These are phyloP conservation scores for Bipolaris oryzae DNA, from an alignment of 2,329 filamentous ascomycete genomes.

Conservation along the genomic window DNA sequence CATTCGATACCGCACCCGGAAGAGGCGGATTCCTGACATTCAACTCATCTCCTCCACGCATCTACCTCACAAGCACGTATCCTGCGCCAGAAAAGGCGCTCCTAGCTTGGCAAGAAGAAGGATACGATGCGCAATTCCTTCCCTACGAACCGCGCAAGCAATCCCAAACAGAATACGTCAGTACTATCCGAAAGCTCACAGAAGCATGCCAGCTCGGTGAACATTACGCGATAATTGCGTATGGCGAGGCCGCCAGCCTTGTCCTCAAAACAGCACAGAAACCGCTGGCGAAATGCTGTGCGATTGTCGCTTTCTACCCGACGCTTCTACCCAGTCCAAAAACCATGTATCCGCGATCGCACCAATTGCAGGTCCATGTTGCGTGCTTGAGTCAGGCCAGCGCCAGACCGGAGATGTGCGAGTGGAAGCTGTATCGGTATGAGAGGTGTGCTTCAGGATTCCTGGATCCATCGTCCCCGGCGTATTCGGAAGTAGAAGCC, in stretches of 20 bases:
- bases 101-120: conserved; percentile 51
- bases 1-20: conserved; percentile 28
- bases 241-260: conserved; percentile 49
- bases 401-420: conserved; percentile 40
- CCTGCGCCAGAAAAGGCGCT: conserved; percentile 48
- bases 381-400: conserved; percentile 45
- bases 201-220: conserved; percentile 49
- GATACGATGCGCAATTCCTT: conserved; percentile 51
- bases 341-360: conserved; percentile 46
- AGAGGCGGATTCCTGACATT: conserved; percentile 45
- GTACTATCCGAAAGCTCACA: conserved; percentile 44
- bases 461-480: conserved; percentile 49
- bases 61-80: conserved; percentile 50
- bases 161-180: conserved; percentile 38
- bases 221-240: conserved; percentile 47
- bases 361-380: conserved; percentile 51
- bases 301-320: conserved; percentile 54
- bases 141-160: conserved; percentile 35
- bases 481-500: conserved; percentile 51
- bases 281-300: conserved; percentile 49
- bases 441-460: conserved; percentile 48
- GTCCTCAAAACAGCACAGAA: conserved; percentile 51
- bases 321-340: conserved; percentile 45
- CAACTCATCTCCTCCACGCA: conserved; percentile 44
- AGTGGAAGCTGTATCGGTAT: conserved; percentile 51